Percentiles rank a stretch among this genome's conserved stretches.
Conservation (phyloP, 1,284 basidiomycete species). For the Wallemia hederae region DNA sequence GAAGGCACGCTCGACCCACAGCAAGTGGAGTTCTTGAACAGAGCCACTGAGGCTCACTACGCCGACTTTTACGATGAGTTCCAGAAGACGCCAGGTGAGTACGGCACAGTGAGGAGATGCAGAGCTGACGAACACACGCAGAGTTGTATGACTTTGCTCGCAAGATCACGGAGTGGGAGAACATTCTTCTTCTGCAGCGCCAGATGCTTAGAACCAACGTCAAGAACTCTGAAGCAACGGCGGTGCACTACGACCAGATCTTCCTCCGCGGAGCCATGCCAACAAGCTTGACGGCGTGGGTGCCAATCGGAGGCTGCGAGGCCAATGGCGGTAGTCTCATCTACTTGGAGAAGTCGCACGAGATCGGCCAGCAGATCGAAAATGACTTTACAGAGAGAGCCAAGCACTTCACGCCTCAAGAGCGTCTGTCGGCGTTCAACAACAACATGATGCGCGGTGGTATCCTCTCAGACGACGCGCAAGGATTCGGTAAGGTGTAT, state of each 20-base stretch:
- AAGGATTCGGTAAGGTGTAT: slow-evolving; percentile 1
- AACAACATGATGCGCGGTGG: slow-evolving; percentile 7
- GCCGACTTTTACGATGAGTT: background rate
- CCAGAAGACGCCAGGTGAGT: background rate
- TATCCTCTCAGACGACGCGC: slow-evolving; percentile 4
- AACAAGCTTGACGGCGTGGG: slow-evolving; percentile 10
- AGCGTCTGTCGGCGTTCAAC: slow-evolving; percentile 9
- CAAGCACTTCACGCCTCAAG: slow-evolving; percentile 6
- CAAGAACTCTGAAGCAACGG: background rate
- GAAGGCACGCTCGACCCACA: background rate
- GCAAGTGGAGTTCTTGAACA: background rate
- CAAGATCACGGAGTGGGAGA: background rate
- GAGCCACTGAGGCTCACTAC: background rate
- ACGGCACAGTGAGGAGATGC: background rate
- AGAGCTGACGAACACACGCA: background rate
- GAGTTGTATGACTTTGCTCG: background rate
- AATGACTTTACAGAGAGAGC: slow-evolving; percentile 4
- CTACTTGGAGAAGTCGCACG: slow-evolving; percentile 9
- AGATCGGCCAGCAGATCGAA: slow-evolving; percentile 9
- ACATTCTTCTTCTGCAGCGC: background rate
- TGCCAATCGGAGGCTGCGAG: slow-evolving; percentile 10
- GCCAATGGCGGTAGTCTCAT: slow-evolving; percentile 9
- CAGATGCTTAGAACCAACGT: background rate
- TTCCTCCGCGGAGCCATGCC: slow-evolving; percentile 9
- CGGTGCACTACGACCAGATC: slow-evolving; percentile 3